These are phyloP conservation scores for Kwoniella botswanensis DNA, from an alignment of 768 basidiomycete genomes.

Conservation along the genomic window DNA sequence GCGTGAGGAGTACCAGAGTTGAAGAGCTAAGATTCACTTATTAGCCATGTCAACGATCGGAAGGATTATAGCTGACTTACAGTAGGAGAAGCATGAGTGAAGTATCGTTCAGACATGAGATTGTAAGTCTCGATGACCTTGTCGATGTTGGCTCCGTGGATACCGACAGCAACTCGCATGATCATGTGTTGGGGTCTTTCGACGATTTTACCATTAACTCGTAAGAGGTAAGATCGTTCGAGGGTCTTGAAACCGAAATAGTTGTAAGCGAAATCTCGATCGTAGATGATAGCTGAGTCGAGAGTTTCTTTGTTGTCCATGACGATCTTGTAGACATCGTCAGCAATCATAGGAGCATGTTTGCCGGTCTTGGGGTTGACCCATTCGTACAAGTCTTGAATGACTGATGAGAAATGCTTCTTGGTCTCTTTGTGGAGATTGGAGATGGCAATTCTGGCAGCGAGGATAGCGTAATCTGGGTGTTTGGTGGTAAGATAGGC, in stretches of 20 bases:
- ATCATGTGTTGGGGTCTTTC: conserved; percentile 99
- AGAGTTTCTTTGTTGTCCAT: conserved; percentile 77
- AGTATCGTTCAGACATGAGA: conserved; percentile 97
- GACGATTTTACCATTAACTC: conserved; percentile 90
- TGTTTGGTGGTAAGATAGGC: conserved; percentile 96
- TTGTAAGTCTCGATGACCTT: conserved; percentile 84
- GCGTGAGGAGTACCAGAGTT: conserved; percentile 95
- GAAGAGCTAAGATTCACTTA: conserved; percentile 66
- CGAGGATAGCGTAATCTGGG: conserved; percentile 97
- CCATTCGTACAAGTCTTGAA: conserved; percentile 88
- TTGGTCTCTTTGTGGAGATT: conserved; percentile 99
- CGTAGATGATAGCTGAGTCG: conserved; percentile 95
- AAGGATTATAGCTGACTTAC: conserved; percentile 31
- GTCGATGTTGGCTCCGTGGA: conserved; percentile 88
- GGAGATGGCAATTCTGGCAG: conserved; percentile 97
- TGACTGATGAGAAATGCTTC: conserved; percentile 91
- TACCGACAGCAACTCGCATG: conserved; percentile 98
- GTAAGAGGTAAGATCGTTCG: conserved; percentile 94
- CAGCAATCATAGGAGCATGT: conserved; percentile 86
- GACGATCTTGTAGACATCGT: conserved; percentile 81
- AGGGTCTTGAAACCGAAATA: conserved; percentile 99
- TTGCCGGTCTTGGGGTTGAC: conserved; percentile 95
- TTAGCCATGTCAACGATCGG: conserved; percentile 4
- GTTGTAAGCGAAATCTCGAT: conserved; percentile 97
- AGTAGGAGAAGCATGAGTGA: conserved; percentile 94